Conservation (phyloP, 2,329 filamentous ascomycete genomes). For the Aspergillus aculeatus region DNA sequence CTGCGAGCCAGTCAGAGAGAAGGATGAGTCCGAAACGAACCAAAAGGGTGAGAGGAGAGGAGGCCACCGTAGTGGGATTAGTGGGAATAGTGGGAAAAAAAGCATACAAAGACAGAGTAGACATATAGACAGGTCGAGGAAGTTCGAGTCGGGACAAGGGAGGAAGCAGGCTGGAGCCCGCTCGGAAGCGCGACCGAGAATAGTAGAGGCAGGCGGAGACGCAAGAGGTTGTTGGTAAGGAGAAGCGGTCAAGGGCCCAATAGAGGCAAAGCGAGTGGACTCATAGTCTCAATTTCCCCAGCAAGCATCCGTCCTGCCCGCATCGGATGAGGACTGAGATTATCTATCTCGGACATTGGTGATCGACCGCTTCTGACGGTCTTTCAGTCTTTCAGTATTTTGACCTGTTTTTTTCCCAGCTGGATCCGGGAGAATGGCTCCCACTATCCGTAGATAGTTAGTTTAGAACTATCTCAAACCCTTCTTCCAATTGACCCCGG, state of each 20-base stretch:
- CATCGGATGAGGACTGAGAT: conserved; percentile 15
- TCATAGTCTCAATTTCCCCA: conserved; percentile 10
- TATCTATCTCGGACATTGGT: conserved; percentile 14
- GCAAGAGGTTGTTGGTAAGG: conserved; percentile 6
- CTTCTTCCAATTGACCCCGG: conserved; percentile 12
- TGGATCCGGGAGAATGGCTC: conserved; percentile 27
- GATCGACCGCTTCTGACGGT: not conserved
- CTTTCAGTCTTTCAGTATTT: too few relatives aligned
- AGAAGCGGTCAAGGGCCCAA: conserved; percentile 21
- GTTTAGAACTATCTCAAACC: too few relatives aligned
- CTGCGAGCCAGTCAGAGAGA: conserved; percentile 17
- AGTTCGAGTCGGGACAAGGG: conserved; percentile 7
- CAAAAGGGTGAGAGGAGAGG: conserved; percentile 16
- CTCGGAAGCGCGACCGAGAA: conserved; percentile 5
- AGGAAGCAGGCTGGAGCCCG: conserved; percentile 4
- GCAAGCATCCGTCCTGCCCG: conserved; percentile 16
- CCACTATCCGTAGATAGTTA: not conserved
- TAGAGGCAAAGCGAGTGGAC: conserved; percentile 13
- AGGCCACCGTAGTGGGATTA: too few relatives aligned
- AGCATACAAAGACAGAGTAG: conserved; percentile 1
- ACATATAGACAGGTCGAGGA: conserved; percentile 1
- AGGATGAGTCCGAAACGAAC: conserved; percentile 13
- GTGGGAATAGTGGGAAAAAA: not conserved
- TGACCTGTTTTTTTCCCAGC: conserved; percentile 14
- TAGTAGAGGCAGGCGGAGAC: not conserved